phyloP scores from a whole-genome alignment of 1,284 basidiomycete genomes.

The Melampsora americana region DNA sequence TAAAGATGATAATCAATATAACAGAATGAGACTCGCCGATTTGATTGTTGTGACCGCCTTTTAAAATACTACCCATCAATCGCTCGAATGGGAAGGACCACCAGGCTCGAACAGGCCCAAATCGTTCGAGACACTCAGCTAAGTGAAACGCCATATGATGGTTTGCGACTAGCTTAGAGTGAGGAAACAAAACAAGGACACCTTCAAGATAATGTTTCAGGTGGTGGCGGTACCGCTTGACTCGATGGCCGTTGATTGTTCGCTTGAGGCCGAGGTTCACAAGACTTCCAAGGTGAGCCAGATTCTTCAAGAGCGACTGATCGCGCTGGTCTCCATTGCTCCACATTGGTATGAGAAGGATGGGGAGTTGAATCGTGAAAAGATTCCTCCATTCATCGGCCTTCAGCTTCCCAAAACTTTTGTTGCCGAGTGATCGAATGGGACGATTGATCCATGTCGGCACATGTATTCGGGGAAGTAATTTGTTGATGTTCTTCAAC shows the following conservation, averaged over 20 bases:
- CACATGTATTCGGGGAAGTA: not conserved
- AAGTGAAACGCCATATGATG: slow-evolving; percentile 17
- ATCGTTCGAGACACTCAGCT: slow-evolving; percentile 12
- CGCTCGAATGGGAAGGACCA: no score
- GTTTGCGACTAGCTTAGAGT: not conserved
- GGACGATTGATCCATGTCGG: slow-evolving; percentile 22
- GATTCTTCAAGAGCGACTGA: slow-evolving; percentile 19
- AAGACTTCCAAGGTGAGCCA: slow-evolving; percentile 2
- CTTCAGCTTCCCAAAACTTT: slow-evolving; percentile 17
- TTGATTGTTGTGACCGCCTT: no score
- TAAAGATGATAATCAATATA: not conserved
- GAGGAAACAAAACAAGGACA: no score
- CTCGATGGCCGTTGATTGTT: not conserved
- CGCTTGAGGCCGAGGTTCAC: not conserved
- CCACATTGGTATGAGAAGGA: slow-evolving; percentile 17
- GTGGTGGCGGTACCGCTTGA: no score
- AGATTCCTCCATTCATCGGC: slow-evolving; percentile 31
- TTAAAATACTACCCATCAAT: no score
- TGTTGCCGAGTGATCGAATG: slow-evolving; percentile 31
- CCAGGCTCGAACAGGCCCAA: no score
- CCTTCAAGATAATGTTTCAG: no score
- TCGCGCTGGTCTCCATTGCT: not conserved
- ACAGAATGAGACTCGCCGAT: no score
- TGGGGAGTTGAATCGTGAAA: slow-evolving; percentile 16
- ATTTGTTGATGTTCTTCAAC: slow-evolving; percentile 10